These are phyloP conservation scores for Cytauxzoon felis DNA, from an alignment of 169 alveolate genomes.

Conservation along the genomic window DNA sequence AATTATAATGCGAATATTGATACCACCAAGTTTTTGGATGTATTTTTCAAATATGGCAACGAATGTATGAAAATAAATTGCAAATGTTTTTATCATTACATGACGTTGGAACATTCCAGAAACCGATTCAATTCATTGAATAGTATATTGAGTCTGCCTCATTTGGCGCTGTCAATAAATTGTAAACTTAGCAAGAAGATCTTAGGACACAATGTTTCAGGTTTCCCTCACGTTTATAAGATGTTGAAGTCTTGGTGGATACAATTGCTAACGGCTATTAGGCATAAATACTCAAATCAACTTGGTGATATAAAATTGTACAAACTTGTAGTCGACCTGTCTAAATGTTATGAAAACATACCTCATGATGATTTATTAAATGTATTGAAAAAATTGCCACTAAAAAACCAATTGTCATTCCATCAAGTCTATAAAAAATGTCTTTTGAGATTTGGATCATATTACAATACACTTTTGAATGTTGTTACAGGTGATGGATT, in stretches of 20 bases:
- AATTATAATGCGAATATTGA: conserved; percentile 20
- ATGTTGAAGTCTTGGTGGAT: conserved; percentile 58
- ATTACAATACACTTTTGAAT: conserved; percentile 25
- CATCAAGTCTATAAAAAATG: conserved; percentile 12
- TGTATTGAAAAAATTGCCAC: conserved; percentile 4
- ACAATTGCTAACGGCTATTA: conserved; percentile 6
- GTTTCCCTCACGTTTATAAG: conserved; percentile 26
- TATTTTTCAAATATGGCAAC: not conserved
- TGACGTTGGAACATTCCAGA: not conserved
- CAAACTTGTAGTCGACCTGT: conserved; percentile 48
- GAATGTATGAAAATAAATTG: not conserved
- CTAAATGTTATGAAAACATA: conserved; percentile 53
- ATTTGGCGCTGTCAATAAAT: conserved; percentile 28
- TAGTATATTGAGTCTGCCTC: conserved; percentile 26
- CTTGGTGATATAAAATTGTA: conserved; percentile 8
- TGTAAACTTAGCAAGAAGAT: conserved; percentile 9
- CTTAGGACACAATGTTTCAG: conserved; percentile 50
- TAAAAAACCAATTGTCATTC: conserved; percentile 11
- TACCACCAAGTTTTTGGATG: not conserved
- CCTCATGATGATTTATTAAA: conserved; percentile 27
- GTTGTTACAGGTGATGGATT: conserved; percentile 6
- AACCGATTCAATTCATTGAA: conserved; percentile 3
- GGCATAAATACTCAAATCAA: not conserved
- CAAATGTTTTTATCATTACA: not conserved
- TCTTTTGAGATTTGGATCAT: conserved; percentile 35